Evolutionary conservation across 169 alveolate species (phyloP).

Genomic region (Plasmodium falciparum): DNA sequence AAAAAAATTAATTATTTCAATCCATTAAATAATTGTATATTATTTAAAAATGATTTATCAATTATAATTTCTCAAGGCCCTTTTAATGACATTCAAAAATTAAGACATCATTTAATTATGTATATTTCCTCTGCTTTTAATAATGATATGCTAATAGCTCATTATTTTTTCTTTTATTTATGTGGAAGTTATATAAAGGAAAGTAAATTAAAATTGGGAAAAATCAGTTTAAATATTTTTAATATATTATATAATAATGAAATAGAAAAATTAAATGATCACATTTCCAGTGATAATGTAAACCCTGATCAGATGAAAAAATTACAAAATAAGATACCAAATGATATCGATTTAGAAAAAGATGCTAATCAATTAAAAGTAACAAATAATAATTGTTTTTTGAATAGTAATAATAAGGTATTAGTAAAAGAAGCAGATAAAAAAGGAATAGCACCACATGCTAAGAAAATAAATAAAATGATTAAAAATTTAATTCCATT

Average conservation of each 20-base stretch:
- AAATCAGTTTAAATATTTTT: conserved; percentile 45
- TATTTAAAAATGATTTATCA: conserved; percentile 48
- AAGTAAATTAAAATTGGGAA: conserved; percentile 56
- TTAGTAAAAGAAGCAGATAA: conserved; percentile 4
- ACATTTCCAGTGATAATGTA: neutral
- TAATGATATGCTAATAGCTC: conserved; percentile 48
- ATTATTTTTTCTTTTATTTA: conserved; percentile 65
- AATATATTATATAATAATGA: conserved; percentile 11
- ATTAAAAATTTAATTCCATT: conserved; percentile 58
- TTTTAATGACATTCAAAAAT: conserved; percentile 23
- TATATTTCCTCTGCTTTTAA: conserved; percentile 40
- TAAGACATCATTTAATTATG: conserved; percentile 38
- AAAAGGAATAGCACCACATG: neutral
- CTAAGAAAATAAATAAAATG: conserved; percentile 33
- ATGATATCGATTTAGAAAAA: neutral
- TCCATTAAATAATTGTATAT: conserved; percentile 59
- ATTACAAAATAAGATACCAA: neutral
- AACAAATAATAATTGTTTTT: neutral
- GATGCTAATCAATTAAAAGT: neutral
- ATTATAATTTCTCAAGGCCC: conserved; percentile 55
- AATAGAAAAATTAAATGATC: neutral
- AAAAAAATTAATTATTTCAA: conserved; percentile 56
- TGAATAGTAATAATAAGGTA: neutral
- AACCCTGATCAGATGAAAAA: neutral
- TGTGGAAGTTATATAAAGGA: conserved; percentile 71